Conservation (phyloP, 2,329 filamentous ascomycete genomes). For the Alternaria angustiovoidea region DNA sequence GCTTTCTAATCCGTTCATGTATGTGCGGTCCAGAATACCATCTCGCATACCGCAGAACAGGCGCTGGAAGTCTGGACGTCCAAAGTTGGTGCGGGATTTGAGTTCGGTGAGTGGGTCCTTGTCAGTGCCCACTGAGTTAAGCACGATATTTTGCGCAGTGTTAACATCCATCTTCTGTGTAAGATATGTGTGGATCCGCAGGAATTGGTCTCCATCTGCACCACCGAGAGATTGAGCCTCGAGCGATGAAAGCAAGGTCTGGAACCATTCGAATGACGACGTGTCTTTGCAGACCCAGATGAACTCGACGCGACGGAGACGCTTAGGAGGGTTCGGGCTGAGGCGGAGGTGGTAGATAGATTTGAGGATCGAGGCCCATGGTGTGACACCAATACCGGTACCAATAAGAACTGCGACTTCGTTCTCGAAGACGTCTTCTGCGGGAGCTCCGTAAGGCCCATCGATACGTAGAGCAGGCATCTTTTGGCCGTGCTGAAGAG, state of each 20-base stretch:
- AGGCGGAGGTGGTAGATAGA: constrained; percentile 98
- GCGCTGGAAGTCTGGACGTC: constrained; percentile 84
- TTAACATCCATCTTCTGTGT: constrained; percentile 93
- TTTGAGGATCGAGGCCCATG: constrained; percentile 88
- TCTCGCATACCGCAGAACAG: constrained; percentile 86
- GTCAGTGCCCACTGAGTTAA: constrained; percentile 90
- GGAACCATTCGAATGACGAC: constrained; percentile 98
- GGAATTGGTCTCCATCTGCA: constrained; percentile 77
- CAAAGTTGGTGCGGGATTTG: constrained; percentile 89
- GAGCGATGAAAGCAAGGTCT: constrained; percentile 87
- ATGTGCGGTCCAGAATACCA: constrained; percentile 84
- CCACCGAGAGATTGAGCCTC: constrained; percentile 80
- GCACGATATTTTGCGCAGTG: constrained; percentile 93
- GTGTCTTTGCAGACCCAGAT: constrained; percentile 99
- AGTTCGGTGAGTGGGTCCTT: constrained; percentile 93
- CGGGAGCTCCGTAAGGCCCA: constrained; percentile 94
- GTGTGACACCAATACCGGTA: constrained; percentile 86
- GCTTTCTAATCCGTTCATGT: constrained; percentile 81
- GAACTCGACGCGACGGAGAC: constrained; percentile 94
- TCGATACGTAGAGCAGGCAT: constrained; percentile 93
- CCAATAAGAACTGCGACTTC: constrained; percentile 87
- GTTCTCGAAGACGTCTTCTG: constrained; percentile 96
- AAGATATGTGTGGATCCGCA: constrained; percentile 97
- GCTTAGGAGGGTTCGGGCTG: constrained; percentile 84
- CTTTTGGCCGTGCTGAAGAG: constrained; percentile 87